Base-by-base conservation (phyloP, 352 stramenopile genomes). In the Globisporangium takayamanum region DNA sequence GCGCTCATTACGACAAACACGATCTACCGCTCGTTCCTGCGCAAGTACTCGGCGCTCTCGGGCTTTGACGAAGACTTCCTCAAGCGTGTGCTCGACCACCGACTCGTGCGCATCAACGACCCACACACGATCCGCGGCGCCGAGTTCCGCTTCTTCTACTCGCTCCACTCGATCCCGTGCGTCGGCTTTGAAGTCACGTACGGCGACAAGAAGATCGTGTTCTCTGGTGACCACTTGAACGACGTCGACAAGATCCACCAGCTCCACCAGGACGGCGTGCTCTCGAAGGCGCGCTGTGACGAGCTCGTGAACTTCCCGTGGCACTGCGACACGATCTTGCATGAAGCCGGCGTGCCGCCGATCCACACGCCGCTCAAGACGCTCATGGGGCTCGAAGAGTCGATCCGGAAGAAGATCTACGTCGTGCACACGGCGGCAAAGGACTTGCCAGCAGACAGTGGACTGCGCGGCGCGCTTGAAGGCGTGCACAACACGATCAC, bases 81-180 rank as follows among this genome's bases (percentile, higher is more conserved):
- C 18, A 89, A 92, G 37, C 88, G 90, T 20, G 95, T 96, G 53
- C 84, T 98, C 61, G 81, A 96, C 37, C 95, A 97, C 60, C 78
- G 79, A n/a, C 78, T 86, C 22, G 87, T 96, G 15, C 95, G 91
- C 46, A 97, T 98, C 62, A 97, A 97, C 52, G 80, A 97, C 59
- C 75, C 88, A n/a, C 89, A 97, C 18, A 89, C 92, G 53, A 97
- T 98, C 61, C 90, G 96, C 57, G 95, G 95, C 15, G 94, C 89
- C 28, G 88, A 83, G n/a, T 98, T 98, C 66, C 82, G 94, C 33
- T 98, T 98, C 66, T 98, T 96, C 42, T 98, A 98, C 70, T 97
- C 91, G 16, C 65, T 98, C 26, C 95, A 98, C 64, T 96, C 88
- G 42, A 98, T 98, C 58, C 95, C 95, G 25, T 98, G 95, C 67